A percentile compares a stretch with the other conserved stretches of the same genome.
Conservation (phyloP, 2,329 filamentous ascomycete species). For the Aspergillus persii region DNA sequence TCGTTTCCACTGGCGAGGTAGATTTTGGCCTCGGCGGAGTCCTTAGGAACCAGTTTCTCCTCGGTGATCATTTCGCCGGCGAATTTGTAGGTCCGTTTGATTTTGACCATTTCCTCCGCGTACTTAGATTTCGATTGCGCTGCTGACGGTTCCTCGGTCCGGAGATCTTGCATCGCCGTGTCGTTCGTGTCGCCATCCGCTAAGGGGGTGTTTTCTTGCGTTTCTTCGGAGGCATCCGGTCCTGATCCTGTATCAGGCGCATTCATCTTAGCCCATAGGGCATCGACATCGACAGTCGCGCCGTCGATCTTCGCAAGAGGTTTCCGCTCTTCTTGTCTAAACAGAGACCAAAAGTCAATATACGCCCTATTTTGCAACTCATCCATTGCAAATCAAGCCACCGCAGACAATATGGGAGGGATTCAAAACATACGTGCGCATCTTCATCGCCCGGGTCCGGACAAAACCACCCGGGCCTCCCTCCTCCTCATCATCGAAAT, state of each 20-base stretch:
- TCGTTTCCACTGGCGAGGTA: conserved; percentile 48
- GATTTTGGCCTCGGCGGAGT: conserved; percentile 55
- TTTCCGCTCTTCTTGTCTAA: conserved; percentile 48
- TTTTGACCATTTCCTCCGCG: conserved; percentile 51
- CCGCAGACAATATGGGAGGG: background rate
- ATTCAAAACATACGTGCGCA: conserved; percentile 39
- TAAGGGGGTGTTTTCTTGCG: conserved; percentile 12
- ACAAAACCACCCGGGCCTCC: conserved; percentile 52
- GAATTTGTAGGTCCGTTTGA: conserved; percentile 58
- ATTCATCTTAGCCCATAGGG: conserved; percentile 55
- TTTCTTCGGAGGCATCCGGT: conserved; percentile 12
- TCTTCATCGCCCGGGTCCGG: conserved; percentile 54
- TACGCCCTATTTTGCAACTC: background rate
- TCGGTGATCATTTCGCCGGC: conserved; percentile 56
- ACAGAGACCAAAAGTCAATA: background rate
- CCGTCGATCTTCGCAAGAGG: conserved; percentile 48
- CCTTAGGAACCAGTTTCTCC: conserved; percentile 52
- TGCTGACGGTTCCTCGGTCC: conserved; percentile 9
- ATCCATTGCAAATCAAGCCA: background rate
- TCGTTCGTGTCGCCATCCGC: conserved; percentile 13
- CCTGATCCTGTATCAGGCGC: conserved; percentile 24
- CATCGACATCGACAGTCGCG: conserved; percentile 56
- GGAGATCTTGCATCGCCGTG: conserved; percentile 16
- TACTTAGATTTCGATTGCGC: conserved; percentile 12
- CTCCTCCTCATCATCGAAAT: conserved; percentile 39